A percentile compares a stretch with the other conserved stretches of the same genome.
Conservation (phyloP, 441 rosid species). For the Manihot esculenta region DNA sequence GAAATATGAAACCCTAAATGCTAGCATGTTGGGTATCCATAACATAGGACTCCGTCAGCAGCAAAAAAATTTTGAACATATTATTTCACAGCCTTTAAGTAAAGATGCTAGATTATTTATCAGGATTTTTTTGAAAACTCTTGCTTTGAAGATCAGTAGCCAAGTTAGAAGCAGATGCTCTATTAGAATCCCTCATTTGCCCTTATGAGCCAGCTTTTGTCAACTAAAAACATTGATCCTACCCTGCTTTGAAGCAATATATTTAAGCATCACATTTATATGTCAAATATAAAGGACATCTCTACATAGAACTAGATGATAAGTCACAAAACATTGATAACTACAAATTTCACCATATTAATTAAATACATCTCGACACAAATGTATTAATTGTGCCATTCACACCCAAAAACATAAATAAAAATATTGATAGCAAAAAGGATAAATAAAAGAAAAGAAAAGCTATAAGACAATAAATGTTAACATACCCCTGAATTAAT, state of each 20-base stretch:
- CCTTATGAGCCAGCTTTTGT: background rate
- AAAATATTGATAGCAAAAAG: background rate
- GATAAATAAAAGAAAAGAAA: background rate
- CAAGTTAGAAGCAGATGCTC: conserved; percentile 5
- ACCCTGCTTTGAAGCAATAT: background rate
- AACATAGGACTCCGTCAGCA: too few species aligned
- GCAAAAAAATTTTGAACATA: too few species aligned
- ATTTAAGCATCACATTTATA: background rate
- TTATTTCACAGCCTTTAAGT: background rate
- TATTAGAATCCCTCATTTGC: background rate
- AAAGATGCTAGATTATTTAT: background rate
- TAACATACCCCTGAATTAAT: conserved; percentile 79
- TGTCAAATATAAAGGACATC: background rate
- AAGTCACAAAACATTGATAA: background rate
- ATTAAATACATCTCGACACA: background rate
- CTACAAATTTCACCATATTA: background rate
- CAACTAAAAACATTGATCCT: background rate
- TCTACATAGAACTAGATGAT: background rate
- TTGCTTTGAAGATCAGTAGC: background rate
- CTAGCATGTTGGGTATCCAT: background rate
- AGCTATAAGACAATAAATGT: conserved; percentile 6
- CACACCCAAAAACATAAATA: background rate
- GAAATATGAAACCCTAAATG: background rate
- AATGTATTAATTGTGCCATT: background rate
- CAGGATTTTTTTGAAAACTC: background rate